These are phyloP conservation scores for Porcisia deanei DNA, from an alignment of 208 protist species.

Conservation along the genomic window DNA sequence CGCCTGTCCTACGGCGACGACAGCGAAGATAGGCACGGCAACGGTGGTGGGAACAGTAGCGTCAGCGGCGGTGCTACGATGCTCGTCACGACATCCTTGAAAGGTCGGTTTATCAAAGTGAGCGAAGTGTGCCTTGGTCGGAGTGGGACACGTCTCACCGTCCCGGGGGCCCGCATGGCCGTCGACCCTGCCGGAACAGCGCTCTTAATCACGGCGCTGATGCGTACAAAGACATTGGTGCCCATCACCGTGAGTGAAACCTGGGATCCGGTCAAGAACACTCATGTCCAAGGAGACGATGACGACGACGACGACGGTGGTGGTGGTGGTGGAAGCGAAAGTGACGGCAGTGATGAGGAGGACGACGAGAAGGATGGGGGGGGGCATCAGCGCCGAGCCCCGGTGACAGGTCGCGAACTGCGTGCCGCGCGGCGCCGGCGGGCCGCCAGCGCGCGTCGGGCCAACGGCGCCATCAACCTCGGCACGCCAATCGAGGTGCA, in stretches of 20 bases:
- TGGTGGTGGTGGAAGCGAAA: slow-evolving; percentile 23
- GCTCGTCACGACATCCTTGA: slow-evolving; percentile 60
- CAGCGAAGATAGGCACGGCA: not conserved
- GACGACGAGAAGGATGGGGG: slow-evolving; percentile 20
- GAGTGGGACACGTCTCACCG: slow-evolving; percentile 95
- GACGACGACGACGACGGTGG: slow-evolving; percentile 20
- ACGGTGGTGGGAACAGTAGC: not conserved
- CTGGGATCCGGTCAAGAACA: slow-evolving; percentile 18
- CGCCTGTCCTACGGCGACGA: slow-evolving; percentile 31
- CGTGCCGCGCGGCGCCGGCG: slow-evolving; percentile 25
- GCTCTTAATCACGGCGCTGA: slow-evolving; percentile 94
- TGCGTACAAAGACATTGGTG: slow-evolving; percentile 71
- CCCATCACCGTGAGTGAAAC: slow-evolving; percentile 39
- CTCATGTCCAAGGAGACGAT: slow-evolving; percentile 20
- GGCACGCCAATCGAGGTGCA: slow-evolving; percentile 69
- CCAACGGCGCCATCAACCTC: slow-evolving; percentile 58
- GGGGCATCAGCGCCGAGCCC: slow-evolving; percentile 8
- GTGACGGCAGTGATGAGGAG: slow-evolving; percentile 25
- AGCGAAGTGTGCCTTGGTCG: slow-evolving; percentile 97
- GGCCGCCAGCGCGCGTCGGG: slow-evolving; percentile 14
- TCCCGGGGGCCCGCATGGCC: slow-evolving; percentile 94
- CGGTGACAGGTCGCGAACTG: slow-evolving; percentile 19
- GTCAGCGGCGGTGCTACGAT: slow-evolving; percentile 13
- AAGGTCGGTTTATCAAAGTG: slow-evolving; percentile 91
- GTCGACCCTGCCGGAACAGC: slow-evolving; percentile 95